phyloP scores from a whole-genome alignment of 768 basidiomycete species.

The Russula emetica region DNA sequence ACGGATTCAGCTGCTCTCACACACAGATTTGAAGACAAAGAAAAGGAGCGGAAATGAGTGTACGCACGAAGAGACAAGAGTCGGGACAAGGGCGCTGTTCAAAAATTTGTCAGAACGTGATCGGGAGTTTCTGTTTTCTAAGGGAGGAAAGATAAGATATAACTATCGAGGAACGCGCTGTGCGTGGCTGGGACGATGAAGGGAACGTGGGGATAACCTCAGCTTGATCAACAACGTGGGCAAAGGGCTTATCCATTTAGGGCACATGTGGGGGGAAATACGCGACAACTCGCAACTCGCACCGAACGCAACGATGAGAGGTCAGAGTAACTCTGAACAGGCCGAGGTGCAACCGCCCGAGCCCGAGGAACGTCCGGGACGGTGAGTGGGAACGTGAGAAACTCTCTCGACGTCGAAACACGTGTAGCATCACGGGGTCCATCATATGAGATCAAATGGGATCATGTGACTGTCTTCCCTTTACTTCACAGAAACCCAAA shows the following conservation, averaged over 20 bases:
- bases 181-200: not conserved
- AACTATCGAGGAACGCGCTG: not conserved
- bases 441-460: too few relatives aligned
- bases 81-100: not conserved
- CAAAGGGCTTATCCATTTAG: constrained; percentile 16
- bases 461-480: constrained; percentile 12
- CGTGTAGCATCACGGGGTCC: constrained; percentile 23
- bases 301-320: not conserved
- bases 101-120: not conserved
- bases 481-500: too few relatives aligned
- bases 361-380: constrained; percentile 10
- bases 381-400: not conserved
- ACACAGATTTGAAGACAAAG: constrained; percentile 4
- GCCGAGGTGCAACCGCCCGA: not conserved
- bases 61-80: constrained; percentile 1
- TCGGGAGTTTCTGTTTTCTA: not conserved
- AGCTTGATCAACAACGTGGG: constrained; percentile 10
- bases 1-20: constrained; percentile 21
- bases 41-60: constrained; percentile 10
- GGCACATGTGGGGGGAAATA: too few relatives aligned
- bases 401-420: constrained; percentile 18
- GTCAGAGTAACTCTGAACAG: not conserved
- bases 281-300: too few relatives aligned
- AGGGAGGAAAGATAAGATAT: constrained; percentile 14
- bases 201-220: not conserved